Evolutionary conservation across 2,329 filamentous ascomycete genomes (phyloP).

Genomic region (Endocalyx cinctus): DNA sequence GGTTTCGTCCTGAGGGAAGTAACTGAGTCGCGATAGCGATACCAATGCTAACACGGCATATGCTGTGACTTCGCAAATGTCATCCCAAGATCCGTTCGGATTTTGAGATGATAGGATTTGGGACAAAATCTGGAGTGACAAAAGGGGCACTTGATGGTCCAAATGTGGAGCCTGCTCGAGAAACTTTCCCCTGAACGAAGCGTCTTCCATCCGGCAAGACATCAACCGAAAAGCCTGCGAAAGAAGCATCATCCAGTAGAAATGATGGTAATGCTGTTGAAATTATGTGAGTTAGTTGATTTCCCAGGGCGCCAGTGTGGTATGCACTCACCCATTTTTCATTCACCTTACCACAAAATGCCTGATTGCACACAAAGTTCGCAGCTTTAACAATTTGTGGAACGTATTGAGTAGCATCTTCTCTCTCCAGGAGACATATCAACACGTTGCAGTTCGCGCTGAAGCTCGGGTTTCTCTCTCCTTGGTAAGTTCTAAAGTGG

Average conservation of each 20-base stretch:
- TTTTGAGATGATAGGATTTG: conserved; percentile 2
- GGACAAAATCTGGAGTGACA: conserved; percentile 3
- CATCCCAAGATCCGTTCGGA: conserved; percentile 5
- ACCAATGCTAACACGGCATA: conserved; percentile 6
- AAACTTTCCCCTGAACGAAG: too few relatives aligned
- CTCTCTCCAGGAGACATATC: conserved; percentile 16
- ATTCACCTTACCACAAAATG: conserved; percentile 7
- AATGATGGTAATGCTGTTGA: neutral
- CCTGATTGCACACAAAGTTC: conserved; percentile 13
- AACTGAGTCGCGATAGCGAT: conserved; percentile 3
- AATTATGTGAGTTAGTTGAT: too few relatives aligned
- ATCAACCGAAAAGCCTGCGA: neutral
- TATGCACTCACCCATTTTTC: conserved; percentile 24
- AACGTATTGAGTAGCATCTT: conserved; percentile 8
- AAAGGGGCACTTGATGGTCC: conserved; percentile 5
- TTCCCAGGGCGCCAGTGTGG: too few relatives aligned
- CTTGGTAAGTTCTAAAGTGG: conserved; percentile 26
- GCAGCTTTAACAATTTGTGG: conserved; percentile 22
- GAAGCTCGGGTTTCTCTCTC: conserved; percentile 25
- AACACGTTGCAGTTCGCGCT: conserved; percentile 30
- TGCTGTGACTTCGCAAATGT: conserved; percentile 5
- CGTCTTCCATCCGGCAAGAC: too few relatives aligned
- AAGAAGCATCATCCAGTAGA: conserved; percentile 8
- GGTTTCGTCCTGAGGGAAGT: neutral
- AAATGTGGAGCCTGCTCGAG: neutral